These are phyloP conservation scores for Fraxinus americana DNA, from an alignment of 257 asterid species.

Conservation along the genomic window DNA sequence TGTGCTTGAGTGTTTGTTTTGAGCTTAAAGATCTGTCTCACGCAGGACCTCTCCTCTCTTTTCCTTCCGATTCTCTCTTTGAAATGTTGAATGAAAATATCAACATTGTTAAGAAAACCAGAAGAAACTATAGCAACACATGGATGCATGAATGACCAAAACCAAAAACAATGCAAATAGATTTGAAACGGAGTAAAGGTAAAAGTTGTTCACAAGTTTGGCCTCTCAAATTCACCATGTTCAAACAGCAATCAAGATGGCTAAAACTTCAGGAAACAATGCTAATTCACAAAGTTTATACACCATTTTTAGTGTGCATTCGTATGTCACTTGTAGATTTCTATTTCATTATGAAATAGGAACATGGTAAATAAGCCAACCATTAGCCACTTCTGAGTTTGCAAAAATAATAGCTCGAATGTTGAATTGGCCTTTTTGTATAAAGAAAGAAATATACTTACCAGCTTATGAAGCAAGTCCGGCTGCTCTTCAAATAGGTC, in stretches of 20 bases:
- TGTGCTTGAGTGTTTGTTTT: background rate
- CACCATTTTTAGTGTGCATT: background rate
- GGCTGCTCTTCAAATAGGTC: slow-evolving; percentile 96
- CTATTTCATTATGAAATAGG: background rate
- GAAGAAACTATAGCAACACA: background rate
- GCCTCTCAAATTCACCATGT: background rate
- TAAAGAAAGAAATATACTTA: slow-evolving; percentile 21
- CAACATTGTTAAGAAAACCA: background rate
- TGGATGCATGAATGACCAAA: background rate
- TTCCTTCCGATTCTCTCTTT: background rate
- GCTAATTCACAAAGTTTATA: background rate
- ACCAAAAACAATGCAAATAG: background rate
- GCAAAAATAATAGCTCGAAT: background rate
- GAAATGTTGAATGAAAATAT: background rate
- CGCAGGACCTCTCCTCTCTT: background rate
- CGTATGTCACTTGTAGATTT: background rate
- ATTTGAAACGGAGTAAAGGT: background rate
- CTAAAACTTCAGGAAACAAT: background rate
- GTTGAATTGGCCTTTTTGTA: background rate
- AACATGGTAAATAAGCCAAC: background rate
- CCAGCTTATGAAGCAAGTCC: slow-evolving; percentile 98
- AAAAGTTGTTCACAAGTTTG: background rate
- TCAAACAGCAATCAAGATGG: background rate
- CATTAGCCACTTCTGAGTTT: background rate
- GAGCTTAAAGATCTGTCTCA: background rate